Conservation (phyloP, 768 basidiomycete genomes). For the Xerocomellus chrysenteron region DNA sequence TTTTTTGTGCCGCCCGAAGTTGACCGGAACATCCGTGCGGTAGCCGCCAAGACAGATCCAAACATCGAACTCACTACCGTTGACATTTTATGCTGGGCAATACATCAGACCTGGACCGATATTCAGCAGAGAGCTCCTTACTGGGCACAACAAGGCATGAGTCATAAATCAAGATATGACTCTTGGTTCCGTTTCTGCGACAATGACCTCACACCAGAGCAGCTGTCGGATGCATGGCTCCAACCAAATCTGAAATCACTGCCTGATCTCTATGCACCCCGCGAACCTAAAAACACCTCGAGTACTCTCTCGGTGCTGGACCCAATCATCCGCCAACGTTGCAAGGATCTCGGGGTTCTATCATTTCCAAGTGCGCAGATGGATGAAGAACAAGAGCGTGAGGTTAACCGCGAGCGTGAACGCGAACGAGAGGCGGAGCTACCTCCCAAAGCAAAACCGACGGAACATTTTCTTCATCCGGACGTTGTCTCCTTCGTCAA, state of each 20-base stretch:
- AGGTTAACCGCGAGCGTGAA: conserved; percentile 43
- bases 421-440: conserved; percentile 37
- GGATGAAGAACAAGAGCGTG: conserved; percentile 47
- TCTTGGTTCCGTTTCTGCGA: conserved; percentile 15
- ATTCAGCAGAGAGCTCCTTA: no score
- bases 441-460: conserved; percentile 25
- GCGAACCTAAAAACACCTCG: background rate
- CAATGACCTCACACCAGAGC: background rate
- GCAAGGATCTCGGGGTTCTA: conserved; percentile 9
- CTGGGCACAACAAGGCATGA: conserved; percentile 25
- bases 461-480: conserved; percentile 13
- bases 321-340: conserved; percentile 5
- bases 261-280: conserved; percentile 32
- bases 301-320: background rate
- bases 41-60: conserved; percentile 3
- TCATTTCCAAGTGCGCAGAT: conserved; percentile 16
- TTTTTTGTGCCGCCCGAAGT: conserved; percentile 46
- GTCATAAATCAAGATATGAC: conserved; percentile 1
- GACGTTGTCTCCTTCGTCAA: conserved; percentile 22
- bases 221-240: conserved; percentile 32
- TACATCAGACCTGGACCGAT: conserved; percentile 39
- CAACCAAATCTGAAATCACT: conserved; percentile 37
- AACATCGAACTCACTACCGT: background rate
- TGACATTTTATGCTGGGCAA: conserved; percentile 45
- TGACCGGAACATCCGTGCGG: conserved; percentile 34